Percentiles rank a stretch among this genome's conserved stretches.
Evolutionary conservation across 805 yeast species (phyloP).

Genomic region (Candida krabiensis): DNA sequence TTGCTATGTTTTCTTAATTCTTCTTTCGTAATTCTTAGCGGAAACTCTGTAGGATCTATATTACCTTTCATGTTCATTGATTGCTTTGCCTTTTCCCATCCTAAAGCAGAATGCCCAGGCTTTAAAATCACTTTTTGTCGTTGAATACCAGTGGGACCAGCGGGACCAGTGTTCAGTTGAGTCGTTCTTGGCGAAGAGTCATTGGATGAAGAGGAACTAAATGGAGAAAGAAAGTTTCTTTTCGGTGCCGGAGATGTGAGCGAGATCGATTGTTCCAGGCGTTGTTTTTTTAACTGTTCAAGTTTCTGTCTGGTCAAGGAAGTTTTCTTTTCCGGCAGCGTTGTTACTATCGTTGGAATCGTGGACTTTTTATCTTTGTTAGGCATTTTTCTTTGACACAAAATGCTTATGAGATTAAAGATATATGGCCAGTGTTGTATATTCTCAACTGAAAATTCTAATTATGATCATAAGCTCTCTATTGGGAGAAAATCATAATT

Average conservation of each 20-base stretch:
- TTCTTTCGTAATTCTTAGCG: constrained; percentile 53
- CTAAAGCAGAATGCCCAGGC: constrained; percentile 85
- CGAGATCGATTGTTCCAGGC: constrained; percentile 6
- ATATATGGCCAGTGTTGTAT: too few species aligned
- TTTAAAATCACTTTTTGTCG: constrained; percentile 60
- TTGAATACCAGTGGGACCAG: background rate
- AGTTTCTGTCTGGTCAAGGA: constrained; percentile 10
- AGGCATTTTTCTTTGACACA: too few species aligned
- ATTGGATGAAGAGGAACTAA: constrained; percentile 8
- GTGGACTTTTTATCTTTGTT: background rate
- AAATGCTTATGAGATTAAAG: too few species aligned
- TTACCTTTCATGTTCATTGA: constrained; percentile 52
- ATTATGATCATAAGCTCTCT: too few species aligned
- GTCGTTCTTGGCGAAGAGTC: background rate
- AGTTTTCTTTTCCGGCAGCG: constrained; percentile 2
- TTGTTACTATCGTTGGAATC: constrained; percentile 4
- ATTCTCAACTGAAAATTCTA: too few species aligned
- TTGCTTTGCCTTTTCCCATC: constrained; percentile 70
- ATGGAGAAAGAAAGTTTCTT: constrained; percentile 14
- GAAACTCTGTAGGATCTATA: constrained; percentile 45
- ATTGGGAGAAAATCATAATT: too few species aligned
- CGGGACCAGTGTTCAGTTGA: background rate
- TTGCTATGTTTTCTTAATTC: constrained; percentile 61
- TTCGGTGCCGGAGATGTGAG: constrained; percentile 6
- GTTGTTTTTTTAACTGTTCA: constrained; percentile 9